Evolutionary conservation across 192 early-diverging fungal species (phyloP).

Genomic region (Linnemannia elongata): DNA sequence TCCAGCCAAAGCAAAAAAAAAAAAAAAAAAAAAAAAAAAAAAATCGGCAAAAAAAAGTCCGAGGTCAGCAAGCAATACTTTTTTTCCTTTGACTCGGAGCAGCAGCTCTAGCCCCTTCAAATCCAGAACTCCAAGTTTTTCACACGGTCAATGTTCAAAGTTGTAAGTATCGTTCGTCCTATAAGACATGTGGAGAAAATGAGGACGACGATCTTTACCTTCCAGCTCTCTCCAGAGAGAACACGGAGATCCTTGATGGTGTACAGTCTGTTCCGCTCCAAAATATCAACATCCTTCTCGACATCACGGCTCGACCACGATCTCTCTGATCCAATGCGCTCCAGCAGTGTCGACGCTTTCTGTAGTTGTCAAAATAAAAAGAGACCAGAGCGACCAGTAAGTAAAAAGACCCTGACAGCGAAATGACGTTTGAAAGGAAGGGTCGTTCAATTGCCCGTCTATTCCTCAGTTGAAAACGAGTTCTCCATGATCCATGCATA

Average conservation of each 20-base stretch:
- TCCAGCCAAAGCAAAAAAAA: not conserved
- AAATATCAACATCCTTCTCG: slow-evolving; percentile 59
- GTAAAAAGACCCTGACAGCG: too few relatives aligned
- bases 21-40: not conserved
- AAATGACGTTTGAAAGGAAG: too few relatives aligned
- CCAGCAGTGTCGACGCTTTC: slow-evolving; percentile 64
- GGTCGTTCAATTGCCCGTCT: too few relatives aligned
- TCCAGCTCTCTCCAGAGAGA: slow-evolving; percentile 66
- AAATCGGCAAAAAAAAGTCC: not conserved
- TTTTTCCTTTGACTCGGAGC: not conserved
- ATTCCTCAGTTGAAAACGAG: too few relatives aligned
- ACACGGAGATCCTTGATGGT: slow-evolving; percentile 62
- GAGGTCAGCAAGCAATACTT: not conserved
- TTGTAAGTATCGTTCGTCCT: not conserved
- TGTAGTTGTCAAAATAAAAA: slow-evolving; percentile 9
- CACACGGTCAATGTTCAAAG: not conserved
- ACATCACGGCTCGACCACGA: slow-evolving; percentile 63
- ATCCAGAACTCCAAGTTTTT: not conserved
- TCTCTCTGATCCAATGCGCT: slow-evolving; percentile 63
- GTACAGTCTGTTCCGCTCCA: slow-evolving; percentile 61
- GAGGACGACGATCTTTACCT: slow-evolving; percentile 43
- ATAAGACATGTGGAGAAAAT: not conserved
- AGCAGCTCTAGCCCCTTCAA: not conserved
- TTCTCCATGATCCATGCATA: too few relatives aligned
- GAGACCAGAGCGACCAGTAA: not conserved